Evolutionary conservation across 768 basidiomycete species (phyloP), one percentile per base, ranked within the genome.

Genomic region (Boletus pseudo-olivaceus): DNA sequence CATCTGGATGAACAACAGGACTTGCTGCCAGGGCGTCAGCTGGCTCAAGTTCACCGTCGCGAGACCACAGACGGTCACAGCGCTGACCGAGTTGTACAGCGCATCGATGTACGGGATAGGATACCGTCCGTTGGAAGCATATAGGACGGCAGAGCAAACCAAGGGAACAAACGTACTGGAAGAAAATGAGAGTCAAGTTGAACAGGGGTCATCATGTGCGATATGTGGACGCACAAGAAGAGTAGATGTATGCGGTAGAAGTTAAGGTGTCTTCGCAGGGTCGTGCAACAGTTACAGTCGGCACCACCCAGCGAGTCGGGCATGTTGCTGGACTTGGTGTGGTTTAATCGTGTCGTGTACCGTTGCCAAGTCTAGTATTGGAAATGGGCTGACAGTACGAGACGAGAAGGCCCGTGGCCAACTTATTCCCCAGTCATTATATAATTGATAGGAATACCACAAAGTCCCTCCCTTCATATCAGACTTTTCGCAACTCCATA

Each of bases 41-140:
- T 74, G 70, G 63, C 86, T 87, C 63, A 89, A 64, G 66, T 90
- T 82, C 54, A 89, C 76, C 8, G 88, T 83, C 47, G 79, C 78
- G 40, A 88, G 74, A n/a, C 89, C 89, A 73, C 84, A 90, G 52
- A 89, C 85, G 6, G 85, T 84, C 76, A 92, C 83, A 14, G 88
- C 82, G 68, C 84, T 88, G 64, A 90, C 81, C 54, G 82, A 88
- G 69, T 81, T 82, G 76, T 84, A 94, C 33, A 93, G 78, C 5
- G 83, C 78, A 65, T 94, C 92, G 66, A 91, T 76, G 68, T 89
- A 94, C 19, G 81, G 62, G 35, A 93, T 80, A 42, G 80, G 83
- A 62, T 80, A 81, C 44, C 74, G 71, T 40, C 88, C 92, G 76
- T 93, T 93, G 71, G 80, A 81, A 26, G 84, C 91, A 64, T 90